Base-by-base conservation (phyloP, 164 flowering plant genomes). In the Cinnamomum micranthum region DNA sequence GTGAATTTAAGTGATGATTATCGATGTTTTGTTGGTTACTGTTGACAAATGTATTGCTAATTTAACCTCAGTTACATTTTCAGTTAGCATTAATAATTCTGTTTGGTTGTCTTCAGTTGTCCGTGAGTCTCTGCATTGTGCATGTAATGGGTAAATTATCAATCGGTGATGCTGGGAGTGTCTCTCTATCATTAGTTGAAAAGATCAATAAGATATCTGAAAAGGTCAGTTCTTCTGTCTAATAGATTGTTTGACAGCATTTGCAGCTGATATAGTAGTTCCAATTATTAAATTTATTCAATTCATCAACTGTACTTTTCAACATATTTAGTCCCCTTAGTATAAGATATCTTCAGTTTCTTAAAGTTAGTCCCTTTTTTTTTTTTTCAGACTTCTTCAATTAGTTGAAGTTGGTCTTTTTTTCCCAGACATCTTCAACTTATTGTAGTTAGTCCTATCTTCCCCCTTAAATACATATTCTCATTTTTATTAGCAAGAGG, bases 181-280 rank as follows among this genome's bases (percentile, higher is more conserved):
- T 95, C 83, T 88, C 96, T 76, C 74, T 91, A 35, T 82, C 94
- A 73, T 80, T 91, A n/a, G 70, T 83, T 77, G 87, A 88, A 74
- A 88, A 86, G 81, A 74, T 90, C 15, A 73, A 55, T 24, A 64
- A 23, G 23, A 67, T 89, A 68, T 84, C 71, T n/a, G 81, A 82
- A 73, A 86, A 87, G 95, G 99, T 95, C 51, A 64, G 82, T 70
- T 68, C 59, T 59, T 71, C 17, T 62, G 7, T 13, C 67, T 23
- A 64, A 23, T 23, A 64, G 19, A 67, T 67, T 28, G 69, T 17
- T 28, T 28, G 20, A 55, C n/a, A 20, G 7, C 60, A 55, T 55
- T 55, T 55, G 60, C 47, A 41, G 47, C 47, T 7, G 47, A 41
- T 41, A 41, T 41, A 41, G 47, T 2, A 41, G 47, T 41, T 41